Conservation (phyloP, 495 filamentous ascomycete genomes). For the Podospora pseudocomata region DNA sequence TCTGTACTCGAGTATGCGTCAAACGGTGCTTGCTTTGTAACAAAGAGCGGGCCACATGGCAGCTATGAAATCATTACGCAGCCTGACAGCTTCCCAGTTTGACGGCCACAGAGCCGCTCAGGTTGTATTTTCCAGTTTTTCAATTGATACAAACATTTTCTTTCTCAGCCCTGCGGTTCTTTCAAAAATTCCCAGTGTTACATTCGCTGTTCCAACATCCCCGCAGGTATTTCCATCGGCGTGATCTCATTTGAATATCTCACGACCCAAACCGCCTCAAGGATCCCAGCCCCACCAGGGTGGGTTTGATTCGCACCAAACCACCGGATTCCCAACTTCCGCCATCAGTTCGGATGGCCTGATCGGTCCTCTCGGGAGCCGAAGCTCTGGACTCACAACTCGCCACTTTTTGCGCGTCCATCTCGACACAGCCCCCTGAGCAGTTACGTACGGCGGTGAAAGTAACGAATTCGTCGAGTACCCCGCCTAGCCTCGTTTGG, state of each 20-base stretch:
- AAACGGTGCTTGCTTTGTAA: not conserved
- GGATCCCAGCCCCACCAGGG: not conserved
- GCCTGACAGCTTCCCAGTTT: not conserved
- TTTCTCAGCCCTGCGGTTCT: conserved; percentile 4
- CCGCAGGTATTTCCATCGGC: conserved; percentile 9
- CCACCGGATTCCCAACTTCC: conserved; percentile 26
- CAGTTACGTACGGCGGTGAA: conserved; percentile 4
- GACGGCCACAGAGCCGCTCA: not conserved
- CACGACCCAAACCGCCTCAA: conserved; percentile 21
- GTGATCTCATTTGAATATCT: conserved; percentile 20
- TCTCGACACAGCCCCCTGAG: conserved; percentile 1
- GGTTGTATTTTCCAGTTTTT: not conserved
- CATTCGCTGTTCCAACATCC: not conserved
- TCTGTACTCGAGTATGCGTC: not conserved
- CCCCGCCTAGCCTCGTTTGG: conserved; percentile 13
- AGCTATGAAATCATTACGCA: conserved; percentile 28
- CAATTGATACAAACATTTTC: conserved; percentile 1
- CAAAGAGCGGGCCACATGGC: not conserved
- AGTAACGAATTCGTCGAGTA: conserved; percentile 5
- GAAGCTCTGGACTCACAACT: conserved; percentile 18
- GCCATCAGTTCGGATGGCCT: conserved; percentile 27
- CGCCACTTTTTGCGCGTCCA: conserved; percentile 32
- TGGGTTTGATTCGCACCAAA: conserved; percentile 5
- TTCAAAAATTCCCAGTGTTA: not conserved
- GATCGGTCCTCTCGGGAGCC: conserved; percentile 17